These are phyloP conservation scores for Debaryomycetaceae sp. DNA, from an alignment of 1,139 yeast species.

Conservation along the genomic window DNA sequence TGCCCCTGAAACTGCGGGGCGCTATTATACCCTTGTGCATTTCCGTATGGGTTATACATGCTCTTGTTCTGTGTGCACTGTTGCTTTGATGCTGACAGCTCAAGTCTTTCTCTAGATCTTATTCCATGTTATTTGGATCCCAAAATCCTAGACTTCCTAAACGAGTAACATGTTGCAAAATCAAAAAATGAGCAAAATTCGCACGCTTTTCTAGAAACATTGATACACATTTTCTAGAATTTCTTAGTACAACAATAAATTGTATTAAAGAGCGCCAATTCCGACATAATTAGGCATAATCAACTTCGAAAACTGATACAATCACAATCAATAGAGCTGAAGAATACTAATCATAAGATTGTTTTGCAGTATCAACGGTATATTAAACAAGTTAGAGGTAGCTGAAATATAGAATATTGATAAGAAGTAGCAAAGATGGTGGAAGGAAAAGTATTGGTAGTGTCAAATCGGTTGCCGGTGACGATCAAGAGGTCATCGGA, in stretches of 20 bases:
- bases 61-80: not conserved
- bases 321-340: too few species aligned
- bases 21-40: constrained; percentile 17
- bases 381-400: too few species aligned
- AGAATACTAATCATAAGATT: not conserved
- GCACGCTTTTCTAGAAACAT: too few species aligned
- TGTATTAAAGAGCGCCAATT: not conserved
- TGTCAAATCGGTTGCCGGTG: constrained; percentile 92
- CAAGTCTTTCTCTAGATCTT: not conserved
- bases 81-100: not conserved
- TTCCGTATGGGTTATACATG: constrained; percentile 49
- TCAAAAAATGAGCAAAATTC: too few species aligned
- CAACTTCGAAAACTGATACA: not conserved
- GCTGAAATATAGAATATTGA: not conserved
- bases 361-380: too few species aligned
- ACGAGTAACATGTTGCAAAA: constrained; percentile 8
- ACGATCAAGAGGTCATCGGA: constrained; percentile 67
- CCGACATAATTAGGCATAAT: not conserved
- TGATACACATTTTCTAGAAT: too few species aligned
- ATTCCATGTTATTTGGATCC: not conserved
- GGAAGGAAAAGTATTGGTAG: constrained; percentile 77
- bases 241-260: too few species aligned
- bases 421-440: constrained; percentile 15
- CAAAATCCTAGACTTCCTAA: constrained; percentile 10
- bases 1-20: constrained; percentile 12